Conservation (phyloP, 768 basidiomycete genomes). For the Russula sp. region DNA sequence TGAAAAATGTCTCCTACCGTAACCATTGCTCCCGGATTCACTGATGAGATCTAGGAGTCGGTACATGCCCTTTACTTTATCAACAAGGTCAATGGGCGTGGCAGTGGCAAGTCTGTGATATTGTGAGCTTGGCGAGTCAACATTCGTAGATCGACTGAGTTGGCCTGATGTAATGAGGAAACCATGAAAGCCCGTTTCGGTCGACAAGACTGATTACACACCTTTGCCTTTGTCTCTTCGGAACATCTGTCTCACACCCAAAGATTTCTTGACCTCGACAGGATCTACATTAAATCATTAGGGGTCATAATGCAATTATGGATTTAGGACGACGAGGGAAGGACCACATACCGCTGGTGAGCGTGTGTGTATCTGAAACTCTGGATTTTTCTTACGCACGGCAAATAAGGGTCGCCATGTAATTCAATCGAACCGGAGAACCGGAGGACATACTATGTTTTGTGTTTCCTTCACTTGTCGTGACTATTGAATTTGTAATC, state of each 20-base stretch:
- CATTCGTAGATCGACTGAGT: too few relatives aligned
- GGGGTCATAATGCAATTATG: background rate
- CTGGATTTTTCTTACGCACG: background rate
- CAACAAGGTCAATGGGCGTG: background rate
- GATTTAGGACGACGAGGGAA: background rate
- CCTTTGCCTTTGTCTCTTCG: background rate
- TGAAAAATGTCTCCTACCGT: conserved; percentile 40
- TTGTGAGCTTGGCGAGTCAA: too few relatives aligned
- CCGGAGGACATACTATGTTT: background rate
- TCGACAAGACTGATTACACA: background rate
- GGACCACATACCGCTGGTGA: background rate
- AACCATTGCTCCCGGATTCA: conserved; percentile 49
- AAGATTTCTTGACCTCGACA: background rate
- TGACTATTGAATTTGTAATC: background rate
- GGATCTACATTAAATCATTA: background rate
- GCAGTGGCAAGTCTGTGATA: too few relatives aligned
- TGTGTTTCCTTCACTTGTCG: background rate
- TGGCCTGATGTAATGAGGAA: too few relatives aligned
- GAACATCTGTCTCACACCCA: background rate
- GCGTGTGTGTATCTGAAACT: background rate
- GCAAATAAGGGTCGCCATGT: too few relatives aligned
- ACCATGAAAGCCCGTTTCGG: background rate
- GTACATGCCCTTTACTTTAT: conserved; percentile 46
- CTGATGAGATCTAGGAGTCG: conserved; percentile 52
- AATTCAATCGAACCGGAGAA: background rate